A percentile compares a stretch with the other conserved stretches of the same genome.
Conservation (phyloP, 495 filamentous ascomycete species). For the Penicillium waksmanii region DNA sequence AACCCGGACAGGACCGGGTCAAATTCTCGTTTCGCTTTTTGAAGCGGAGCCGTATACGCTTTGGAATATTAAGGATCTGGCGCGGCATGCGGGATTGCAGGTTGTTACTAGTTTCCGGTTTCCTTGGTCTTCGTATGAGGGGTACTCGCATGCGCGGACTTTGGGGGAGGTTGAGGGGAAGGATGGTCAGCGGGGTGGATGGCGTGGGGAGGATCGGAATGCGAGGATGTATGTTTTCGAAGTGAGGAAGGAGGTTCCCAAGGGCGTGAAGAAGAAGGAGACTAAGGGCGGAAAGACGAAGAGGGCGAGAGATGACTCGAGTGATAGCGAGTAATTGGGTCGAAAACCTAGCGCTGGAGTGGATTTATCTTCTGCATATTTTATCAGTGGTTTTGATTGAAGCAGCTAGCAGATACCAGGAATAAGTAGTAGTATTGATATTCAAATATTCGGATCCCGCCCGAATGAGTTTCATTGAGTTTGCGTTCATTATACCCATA, state of each 20-base stretch:
- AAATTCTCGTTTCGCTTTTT: constrained; percentile 85
- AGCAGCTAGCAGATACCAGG: too few relatives aligned
- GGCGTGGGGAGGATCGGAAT: constrained; percentile 78
- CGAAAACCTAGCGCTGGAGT: too few relatives aligned
- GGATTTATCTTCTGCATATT: too few relatives aligned
- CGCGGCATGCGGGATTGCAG: constrained; percentile 72
- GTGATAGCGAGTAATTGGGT: constrained; percentile 37
- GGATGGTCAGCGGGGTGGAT: constrained; percentile 58
- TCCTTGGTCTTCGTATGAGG: constrained; percentile 72
- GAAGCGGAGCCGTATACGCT: constrained; percentile 91
- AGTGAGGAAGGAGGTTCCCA: constrained; percentile 56
- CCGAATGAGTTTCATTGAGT: constrained; percentile 1
- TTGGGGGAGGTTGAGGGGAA: constrained; percentile 73
- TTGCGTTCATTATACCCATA: neutral
- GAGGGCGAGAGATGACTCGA: constrained; percentile 49
- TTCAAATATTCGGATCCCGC: constrained; percentile 1
- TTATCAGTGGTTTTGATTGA: too few relatives aligned
- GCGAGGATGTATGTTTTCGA: constrained; percentile 82
- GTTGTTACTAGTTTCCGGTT: constrained; percentile 82
- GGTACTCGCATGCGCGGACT: constrained; percentile 87
- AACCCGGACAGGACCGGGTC: constrained; percentile 51
- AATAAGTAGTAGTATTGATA: too few relatives aligned
- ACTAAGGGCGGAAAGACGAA: constrained; percentile 31
- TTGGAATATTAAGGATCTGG: constrained; percentile 91
- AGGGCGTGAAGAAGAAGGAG: constrained; percentile 45